Conservation (phyloP, 306 rosid genomes). For the Pterocarpus macrocarpus region DNA sequence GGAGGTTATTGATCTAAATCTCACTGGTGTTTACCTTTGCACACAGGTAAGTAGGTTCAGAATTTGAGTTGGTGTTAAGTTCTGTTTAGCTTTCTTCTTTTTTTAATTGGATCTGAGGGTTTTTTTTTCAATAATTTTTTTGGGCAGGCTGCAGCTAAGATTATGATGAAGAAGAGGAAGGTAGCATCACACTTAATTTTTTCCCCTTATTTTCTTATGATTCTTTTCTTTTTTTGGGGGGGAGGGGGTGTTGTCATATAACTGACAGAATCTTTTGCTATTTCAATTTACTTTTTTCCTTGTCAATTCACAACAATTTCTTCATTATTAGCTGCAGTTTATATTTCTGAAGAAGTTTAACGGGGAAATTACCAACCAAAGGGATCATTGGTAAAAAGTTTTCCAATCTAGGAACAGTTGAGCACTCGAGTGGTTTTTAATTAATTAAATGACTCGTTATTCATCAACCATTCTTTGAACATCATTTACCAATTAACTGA, state of each 20-base stretch:
- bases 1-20: constrained; percentile 94
- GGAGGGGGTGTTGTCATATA: no score
- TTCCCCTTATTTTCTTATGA: no score
- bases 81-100: constrained; percentile 26
- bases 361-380: no score
- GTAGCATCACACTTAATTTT: constrained; percentile 48
- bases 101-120: constrained; percentile 37
- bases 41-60: constrained; percentile 69
- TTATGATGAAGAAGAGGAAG: constrained; percentile 97
- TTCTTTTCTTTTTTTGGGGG: no score
- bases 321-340: not conserved
- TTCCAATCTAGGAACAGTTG: no score
- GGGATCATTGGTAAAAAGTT: no score
- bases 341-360: no score
- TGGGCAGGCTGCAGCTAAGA: constrained; percentile 86
- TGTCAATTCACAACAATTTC: no score
- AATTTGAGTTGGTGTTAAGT: constrained; percentile 7
- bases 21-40: constrained; percentile 91
- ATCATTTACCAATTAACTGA: not conserved
- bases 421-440: no score
- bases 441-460: no score
- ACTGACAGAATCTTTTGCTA: no score
- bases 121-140: constrained; percentile 4
- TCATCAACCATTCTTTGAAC: not conserved
- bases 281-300: no score